Evolutionary conservation across 2,329 filamentous ascomycete genomes (phyloP), one percentile per base, ranked within the genome.

Genomic region (Alternaria ventricosa): DNA sequence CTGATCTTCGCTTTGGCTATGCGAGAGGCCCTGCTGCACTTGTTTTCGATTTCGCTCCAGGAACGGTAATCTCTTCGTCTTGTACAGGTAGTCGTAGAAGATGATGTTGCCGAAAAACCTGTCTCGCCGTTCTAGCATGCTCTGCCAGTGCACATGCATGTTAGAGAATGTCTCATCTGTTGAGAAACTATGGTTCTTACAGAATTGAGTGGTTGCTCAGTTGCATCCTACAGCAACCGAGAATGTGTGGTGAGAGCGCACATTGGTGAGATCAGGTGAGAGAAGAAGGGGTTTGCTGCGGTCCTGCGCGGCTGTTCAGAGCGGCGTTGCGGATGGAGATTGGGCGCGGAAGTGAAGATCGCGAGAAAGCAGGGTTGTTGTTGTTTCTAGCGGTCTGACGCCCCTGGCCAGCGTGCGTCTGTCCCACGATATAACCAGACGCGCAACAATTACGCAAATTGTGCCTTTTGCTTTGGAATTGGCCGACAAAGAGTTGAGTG

Each of bases 11-110:
- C 20, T 47, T 12, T 50, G 49, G 47, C 54, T 28, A 13, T 63
- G 47, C 30, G 71, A 45, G 15, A 56, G 45, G 22, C 71, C 61
- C 11, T 68, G 61, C n/a, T 69, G 58, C 11, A 68, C 68, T 20
- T 66, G 62, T 7, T 56, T 66, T 4, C 76, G 54, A 18, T 77
- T 79, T 36, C 76, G 67, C 45, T 67, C 60, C 9, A 79, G 64
- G 43, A 79, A 75, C 10, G 68, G 57, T 11, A 67, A 71, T 9
- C 67, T 65, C 30, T 71, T 66, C 18, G 61, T 70, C n/a, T 33
- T 54, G 13, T 63, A 56, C n/a, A 78, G 27, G 46, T 68, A 74
- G 8, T 71, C 61, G 64, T 76, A 77, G 25, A 75, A 54, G 47
- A 74, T 46, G 11, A 73, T 63, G 41, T 76, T 77, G 41, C 74